These are phyloP conservation scores for Tuctoria greenei DNA, from an alignment of 176 grass and related monocot genomes.

Conservation along the genomic window DNA sequence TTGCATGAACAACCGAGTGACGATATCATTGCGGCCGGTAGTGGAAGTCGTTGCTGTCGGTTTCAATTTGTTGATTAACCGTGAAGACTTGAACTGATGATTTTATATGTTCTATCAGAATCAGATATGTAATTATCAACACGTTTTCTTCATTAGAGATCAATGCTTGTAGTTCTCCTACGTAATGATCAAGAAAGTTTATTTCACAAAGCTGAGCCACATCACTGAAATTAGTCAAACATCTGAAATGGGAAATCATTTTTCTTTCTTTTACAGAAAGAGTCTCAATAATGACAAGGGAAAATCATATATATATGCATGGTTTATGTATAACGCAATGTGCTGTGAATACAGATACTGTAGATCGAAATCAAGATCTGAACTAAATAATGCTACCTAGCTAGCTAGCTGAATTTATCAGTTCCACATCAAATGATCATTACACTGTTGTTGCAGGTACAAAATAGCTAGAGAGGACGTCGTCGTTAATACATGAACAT, in stretches of 20 bases:
- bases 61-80: constrained; percentile 20
- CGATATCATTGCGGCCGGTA: constrained; percentile 33
- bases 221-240: background rate
- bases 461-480: background rate
- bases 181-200: too few species aligned
- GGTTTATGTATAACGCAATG: background rate
- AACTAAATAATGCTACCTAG: background rate
- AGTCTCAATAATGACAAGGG: background rate
- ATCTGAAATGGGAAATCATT: background rate
- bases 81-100: constrained; percentile 33
- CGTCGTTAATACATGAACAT: constrained; percentile 2
- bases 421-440: background rate
- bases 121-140: too few species aligned
- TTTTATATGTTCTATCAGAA: too few species aligned
- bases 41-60: constrained; percentile 31
- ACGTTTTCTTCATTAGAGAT: too few species aligned
- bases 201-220: too few species aligned
- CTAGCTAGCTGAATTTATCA: constrained; percentile 1
- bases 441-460: background rate
- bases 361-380: background rate
- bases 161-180: too few species aligned
- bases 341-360: background rate
- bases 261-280: background rate
- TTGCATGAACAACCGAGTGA: constrained; percentile 35
- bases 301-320: background rate